Conservation (phyloP, 1,139 yeast genomes). For the Yamadazyma buinensis region DNA sequence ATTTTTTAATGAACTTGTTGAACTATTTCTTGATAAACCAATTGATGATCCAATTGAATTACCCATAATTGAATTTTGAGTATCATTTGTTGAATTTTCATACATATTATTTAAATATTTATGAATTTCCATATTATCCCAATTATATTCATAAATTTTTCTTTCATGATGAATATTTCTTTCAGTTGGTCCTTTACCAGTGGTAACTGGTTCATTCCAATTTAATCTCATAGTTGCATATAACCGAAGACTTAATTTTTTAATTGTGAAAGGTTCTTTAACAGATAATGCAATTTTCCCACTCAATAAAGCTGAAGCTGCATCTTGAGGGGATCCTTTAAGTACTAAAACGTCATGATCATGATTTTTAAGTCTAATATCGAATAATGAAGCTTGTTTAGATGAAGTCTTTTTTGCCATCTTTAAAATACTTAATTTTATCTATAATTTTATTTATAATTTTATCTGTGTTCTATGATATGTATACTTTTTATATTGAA, state of each 20-base stretch:
- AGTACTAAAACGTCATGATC: conserved; percentile 80
- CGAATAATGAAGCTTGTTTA: conserved; percentile 48
- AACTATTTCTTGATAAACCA: conserved; percentile 23
- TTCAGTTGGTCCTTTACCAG: conserved; percentile 42
- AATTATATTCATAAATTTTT: conserved; percentile 66
- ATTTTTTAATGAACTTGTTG: conserved; percentile 32
- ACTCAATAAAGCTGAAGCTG: conserved; percentile 68
- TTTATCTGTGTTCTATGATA: no score
- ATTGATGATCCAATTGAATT: conserved; percentile 12
- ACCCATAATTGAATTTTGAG: neutral
- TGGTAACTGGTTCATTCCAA: conserved; percentile 50
- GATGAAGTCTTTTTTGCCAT: conserved; percentile 15
- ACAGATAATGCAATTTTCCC: conserved; percentile 80
- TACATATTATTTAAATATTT: conserved; percentile 28
- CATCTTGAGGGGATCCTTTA: conserved; percentile 74
- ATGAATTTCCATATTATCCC: conserved; percentile 64
- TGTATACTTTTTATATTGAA: no score
- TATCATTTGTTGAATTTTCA: conserved; percentile 16
- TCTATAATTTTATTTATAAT: no score
- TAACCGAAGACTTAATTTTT: conserved; percentile 57
- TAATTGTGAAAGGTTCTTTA: conserved; percentile 69
- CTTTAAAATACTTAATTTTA: no score
- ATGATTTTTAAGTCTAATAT: conserved; percentile 57
- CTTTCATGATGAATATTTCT: conserved; percentile 59
- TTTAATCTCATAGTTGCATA: conserved; percentile 61